Percentiles rank a stretch among this genome's conserved stretches.
Evolutionary conservation across 768 basidiomycete genomes (phyloP).

Genomic region (Termitomyces sp.): DNA sequence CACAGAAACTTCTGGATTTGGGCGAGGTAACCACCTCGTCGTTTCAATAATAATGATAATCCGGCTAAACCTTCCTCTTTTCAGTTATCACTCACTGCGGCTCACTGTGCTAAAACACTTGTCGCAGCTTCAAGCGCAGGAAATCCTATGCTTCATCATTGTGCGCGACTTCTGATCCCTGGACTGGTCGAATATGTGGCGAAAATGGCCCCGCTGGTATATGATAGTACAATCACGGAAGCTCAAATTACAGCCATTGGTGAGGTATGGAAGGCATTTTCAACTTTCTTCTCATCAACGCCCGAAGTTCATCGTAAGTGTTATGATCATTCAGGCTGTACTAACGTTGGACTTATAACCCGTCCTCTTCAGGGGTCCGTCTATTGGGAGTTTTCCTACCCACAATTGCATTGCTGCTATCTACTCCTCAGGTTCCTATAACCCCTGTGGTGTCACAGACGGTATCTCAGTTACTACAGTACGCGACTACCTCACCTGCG

Average conservation of each 20-base stretch:
- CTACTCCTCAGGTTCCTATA: conserved; percentile 37
- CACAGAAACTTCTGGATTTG: conserved; percentile 67
- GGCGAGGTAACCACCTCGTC: conserved; percentile 46
- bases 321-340: neutral
- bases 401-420: conserved; percentile 64
- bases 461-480: conserved; percentile 60
- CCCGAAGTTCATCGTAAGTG: conserved; percentile 59
- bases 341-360: neutral
- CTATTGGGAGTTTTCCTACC: conserved; percentile 72
- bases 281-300: conserved; percentile 52
- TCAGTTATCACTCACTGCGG: conserved; percentile 77
- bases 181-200: conserved; percentile 79
- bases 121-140: conserved; percentile 65
- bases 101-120: conserved; percentile 86
- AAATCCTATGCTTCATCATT: conserved; percentile 63
- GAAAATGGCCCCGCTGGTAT: conserved; percentile 55
- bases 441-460: conserved; percentile 49
- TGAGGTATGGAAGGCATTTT: conserved; percentile 81
- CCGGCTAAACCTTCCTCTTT: neutral
- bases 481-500: conserved; percentile 64
- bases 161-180: conserved; percentile 67
- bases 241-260: conserved; percentile 56
- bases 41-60: neutral
- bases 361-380: conserved; percentile 47
- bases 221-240: conserved; percentile 51